These are phyloP conservation scores for Cyclotella sp. DNA, from an alignment of 108 stramenopile genomes.

Conservation along the genomic window DNA sequence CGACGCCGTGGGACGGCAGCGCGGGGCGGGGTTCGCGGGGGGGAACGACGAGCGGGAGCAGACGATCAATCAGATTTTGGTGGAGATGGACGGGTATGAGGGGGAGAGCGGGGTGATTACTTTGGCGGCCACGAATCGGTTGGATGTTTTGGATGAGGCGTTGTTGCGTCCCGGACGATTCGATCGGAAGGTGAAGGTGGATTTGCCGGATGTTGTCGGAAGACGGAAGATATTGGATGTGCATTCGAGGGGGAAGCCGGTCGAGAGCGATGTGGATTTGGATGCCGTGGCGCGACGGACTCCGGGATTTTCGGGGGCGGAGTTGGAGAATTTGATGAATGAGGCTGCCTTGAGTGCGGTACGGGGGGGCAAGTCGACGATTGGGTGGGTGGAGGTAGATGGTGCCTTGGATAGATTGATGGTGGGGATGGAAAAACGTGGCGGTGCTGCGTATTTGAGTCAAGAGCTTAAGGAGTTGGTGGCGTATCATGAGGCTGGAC, in stretches of 20 bases:
- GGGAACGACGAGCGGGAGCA: conserved; percentile 97
- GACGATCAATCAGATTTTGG: conserved; percentile 99
- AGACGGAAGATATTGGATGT: conserved; percentile 91
- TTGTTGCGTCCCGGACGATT: conserved; percentile 97
- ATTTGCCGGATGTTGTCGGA: conserved; percentile 94
- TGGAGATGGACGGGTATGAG: conserved; percentile 98
- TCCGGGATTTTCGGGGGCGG: conserved; percentile 97
- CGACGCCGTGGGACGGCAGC: conserved; percentile 94
- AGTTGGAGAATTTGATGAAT: conserved; percentile 97
- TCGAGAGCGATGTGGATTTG: conserved; percentile 93
- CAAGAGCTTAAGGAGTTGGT: conserved; percentile 83
- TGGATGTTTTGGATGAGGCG: conserved; percentile 95
- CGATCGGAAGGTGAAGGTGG: conserved; percentile 96
- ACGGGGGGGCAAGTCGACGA: conserved; percentile 68
- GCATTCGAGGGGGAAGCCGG: conserved; percentile 93
- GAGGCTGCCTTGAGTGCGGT: conserved; percentile 96
- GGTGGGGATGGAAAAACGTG: conserved; percentile 96
- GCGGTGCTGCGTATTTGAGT: conserved; percentile 75
- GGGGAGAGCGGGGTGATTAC: conserved; percentile 95
- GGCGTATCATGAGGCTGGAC: conserved; percentile 97
- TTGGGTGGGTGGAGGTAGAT: conserved; percentile 95
- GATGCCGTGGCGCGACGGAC: conserved; percentile 92
- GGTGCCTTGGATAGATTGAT: conserved; percentile 96
- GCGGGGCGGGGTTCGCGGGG: conserved; percentile 92
- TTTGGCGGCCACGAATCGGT: conserved; percentile 97